Evolutionary conservation across 2,329 filamentous ascomycete genomes (phyloP).

Genomic region (Metarhizium humberi): DNA sequence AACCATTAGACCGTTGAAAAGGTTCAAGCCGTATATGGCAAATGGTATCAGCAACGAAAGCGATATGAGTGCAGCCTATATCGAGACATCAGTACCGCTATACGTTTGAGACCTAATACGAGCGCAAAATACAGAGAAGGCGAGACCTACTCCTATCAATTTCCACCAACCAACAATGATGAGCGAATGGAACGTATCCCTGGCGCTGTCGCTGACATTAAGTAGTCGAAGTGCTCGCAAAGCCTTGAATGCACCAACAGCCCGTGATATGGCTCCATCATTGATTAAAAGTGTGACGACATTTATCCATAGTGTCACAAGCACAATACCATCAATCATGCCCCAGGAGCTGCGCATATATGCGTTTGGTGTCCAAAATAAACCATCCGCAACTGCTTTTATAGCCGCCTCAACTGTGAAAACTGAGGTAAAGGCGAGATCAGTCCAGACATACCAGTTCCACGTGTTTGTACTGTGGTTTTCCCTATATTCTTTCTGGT

Average conservation of each 20-base stretch:
- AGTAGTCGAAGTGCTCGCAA: conserved; percentile 82
- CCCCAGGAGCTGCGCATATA: conserved; percentile 97
- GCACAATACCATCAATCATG: conserved; percentile 83
- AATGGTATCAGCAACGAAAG: conserved; percentile 92
- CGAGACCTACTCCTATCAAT: conserved; percentile 62
- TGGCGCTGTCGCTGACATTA: conserved; percentile 91
- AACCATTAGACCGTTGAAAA: conserved; percentile 78
- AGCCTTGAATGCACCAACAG: conserved; percentile 94
- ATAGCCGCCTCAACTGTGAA: conserved; percentile 82
- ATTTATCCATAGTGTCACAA: conserved; percentile 93
- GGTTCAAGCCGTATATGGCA: conserved; percentile 87
- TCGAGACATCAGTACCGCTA: conserved; percentile 7
- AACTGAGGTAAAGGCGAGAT: conserved; percentile 77
- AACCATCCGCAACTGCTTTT: conserved; percentile 90
- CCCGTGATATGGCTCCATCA: conserved; percentile 77
- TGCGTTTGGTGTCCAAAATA: conserved; percentile 94
- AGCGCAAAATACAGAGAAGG: too few relatives aligned
- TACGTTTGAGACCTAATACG: not conserved
- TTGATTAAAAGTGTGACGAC: conserved; percentile 74
- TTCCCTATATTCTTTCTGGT: conserved; percentile 78
- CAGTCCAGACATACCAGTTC: conserved; percentile 95
- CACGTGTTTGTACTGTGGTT: conserved; percentile 46
- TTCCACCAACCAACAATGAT: conserved; percentile 94
- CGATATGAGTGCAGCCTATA: conserved; percentile 76
- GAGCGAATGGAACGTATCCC: conserved; percentile 93